Percentiles rank a stretch among this genome's conserved stretches.
Evolutionary conservation across 306 rosid genomes (phyloP).

Genomic region (Argentina anserina): DNA sequence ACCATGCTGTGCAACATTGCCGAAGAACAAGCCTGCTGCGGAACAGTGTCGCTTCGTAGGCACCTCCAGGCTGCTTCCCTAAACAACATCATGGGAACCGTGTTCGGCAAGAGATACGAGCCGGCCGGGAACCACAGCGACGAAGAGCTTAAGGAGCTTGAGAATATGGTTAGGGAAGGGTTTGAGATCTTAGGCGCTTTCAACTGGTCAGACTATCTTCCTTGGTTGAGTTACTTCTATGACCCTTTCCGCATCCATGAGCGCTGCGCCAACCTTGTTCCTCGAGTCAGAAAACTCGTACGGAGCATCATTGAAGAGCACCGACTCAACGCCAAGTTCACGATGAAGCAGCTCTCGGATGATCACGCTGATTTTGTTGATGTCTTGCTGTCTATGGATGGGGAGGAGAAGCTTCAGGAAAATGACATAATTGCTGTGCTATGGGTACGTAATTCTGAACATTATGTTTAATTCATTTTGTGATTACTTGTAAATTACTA

Average conservation of each 20-base stretch:
- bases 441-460: slow-evolving; percentile 32
- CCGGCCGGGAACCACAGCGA: neutral
- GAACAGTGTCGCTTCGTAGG: slow-evolving; percentile 18
- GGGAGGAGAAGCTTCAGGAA: slow-evolving; percentile 41
- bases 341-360: slow-evolving; percentile 13
- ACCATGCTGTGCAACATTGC: slow-evolving; percentile 30
- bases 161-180: slow-evolving; percentile 47
- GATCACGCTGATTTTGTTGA: slow-evolving; percentile 51
- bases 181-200: slow-evolving; percentile 54
- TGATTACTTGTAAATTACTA: no score
- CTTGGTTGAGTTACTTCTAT: slow-evolving; percentile 39
- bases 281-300: slow-evolving; percentile 41
- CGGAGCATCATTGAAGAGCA: slow-evolving; percentile 36
- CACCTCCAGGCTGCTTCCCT: slow-evolving; percentile 43
- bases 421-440: slow-evolving; percentile 54
- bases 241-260: slow-evolving; percentile 35
- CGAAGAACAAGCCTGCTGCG: slow-evolving; percentile 8
- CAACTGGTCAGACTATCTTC: slow-evolving; percentile 50
- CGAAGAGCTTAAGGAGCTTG: slow-evolving; percentile 31
- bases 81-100: slow-evolving; percentile 48
- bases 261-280: slow-evolving; percentile 46
- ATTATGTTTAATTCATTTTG: neutral
- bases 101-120: slow-evolving; percentile 43
- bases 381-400: slow-evolving; percentile 47
- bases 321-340: slow-evolving; percentile 1